A percentile compares a stretch with the other conserved stretches of the same genome.
These are phyloP conservation scores for Trifolium fragiferum DNA, from an alignment of 306 rosid genomes.

Conservation along the genomic window DNA sequence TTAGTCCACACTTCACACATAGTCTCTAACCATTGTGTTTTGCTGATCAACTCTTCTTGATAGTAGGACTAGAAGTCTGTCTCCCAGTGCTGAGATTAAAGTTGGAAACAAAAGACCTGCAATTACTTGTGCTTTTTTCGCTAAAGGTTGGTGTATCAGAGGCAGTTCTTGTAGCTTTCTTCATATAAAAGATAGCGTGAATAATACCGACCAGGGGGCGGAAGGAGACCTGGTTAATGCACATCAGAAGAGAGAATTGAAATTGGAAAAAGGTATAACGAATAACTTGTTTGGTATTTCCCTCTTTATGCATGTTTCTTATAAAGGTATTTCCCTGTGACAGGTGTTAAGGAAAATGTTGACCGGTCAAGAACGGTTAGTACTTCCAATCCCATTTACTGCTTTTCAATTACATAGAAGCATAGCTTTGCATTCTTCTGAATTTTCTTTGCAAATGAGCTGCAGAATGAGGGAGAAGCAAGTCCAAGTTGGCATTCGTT, in stretches of 20 bases:
- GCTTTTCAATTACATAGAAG: slow-evolving; percentile 45
- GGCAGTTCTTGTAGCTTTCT: slow-evolving; percentile 88
- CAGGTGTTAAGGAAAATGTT: slow-evolving; percentile 58
- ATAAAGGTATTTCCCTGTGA: slow-evolving; percentile 48
- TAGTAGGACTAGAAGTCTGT: slow-evolving; percentile 49
- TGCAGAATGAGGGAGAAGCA: slow-evolving; percentile 50
- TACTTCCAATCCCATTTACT: slow-evolving; percentile 48
- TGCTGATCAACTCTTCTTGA: slow-evolving; percentile 57
- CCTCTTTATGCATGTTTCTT: too few species aligned
- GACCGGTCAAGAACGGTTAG: slow-evolving; percentile 56
- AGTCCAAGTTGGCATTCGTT: slow-evolving; percentile 47
- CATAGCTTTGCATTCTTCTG: slow-evolving; percentile 47
- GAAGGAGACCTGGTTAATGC: slow-evolving; percentile 56
- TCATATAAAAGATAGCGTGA: slow-evolving; percentile 62
- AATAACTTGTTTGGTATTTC: slow-evolving; percentile 42
- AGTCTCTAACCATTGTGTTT: slow-evolving; percentile 53
- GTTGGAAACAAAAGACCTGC: slow-evolving; percentile 61
- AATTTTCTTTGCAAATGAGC: slow-evolving; percentile 49
- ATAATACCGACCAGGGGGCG: slow-evolving; percentile 48
- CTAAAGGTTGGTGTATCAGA: slow-evolving; percentile 95
- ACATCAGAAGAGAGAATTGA: slow-evolving; percentile 55
- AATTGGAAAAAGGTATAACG: slow-evolving; percentile 73
- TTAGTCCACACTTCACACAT: slow-evolving; percentile 40
- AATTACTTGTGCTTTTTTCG: slow-evolving; percentile 70
- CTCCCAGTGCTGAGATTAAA: slow-evolving; percentile 62